Base-by-base conservation (phyloP, 2,329 filamentous ascomycete genomes). In the Penicillium verrucosum region DNA sequence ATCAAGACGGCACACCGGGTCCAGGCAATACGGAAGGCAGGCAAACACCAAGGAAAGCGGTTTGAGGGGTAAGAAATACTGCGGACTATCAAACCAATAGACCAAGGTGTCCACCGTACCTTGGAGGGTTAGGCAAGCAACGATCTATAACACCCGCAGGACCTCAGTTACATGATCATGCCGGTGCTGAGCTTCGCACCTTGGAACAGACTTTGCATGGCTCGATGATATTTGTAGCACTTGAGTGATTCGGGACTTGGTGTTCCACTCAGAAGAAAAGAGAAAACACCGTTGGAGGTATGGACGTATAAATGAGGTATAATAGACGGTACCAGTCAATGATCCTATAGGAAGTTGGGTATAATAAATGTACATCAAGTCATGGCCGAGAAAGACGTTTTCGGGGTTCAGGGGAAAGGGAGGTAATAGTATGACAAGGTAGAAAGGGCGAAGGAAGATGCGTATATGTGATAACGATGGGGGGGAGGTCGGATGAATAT, bases 341-440 rank as follows among this genome's bases (percentile, higher is more conserved):
- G 51, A 40, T 54, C 34, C 34, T 55, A 55, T 44, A 27, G 43
- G 27, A 42, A 55, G 25, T 54, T 52, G 63, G 63, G 63, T 65
- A 65, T 65, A 61, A 57, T 59, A 58, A 56, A 54, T 64, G 57
- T 65, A 62, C 63, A 56, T 65, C 47, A 65, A 60, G 62, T 65
- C 62, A 61, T 65, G 56, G 49, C 54, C 23, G 36, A 56, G 32
- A 27, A 42, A 55, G 18, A 51, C 16, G 16, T 34, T 21, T 34
- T 51, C 21, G 10, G 32, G 40, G 25, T 30, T 16, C 16, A n/a
- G n/a, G 12, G 21, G 16, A 7, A 14, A 42, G 25, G 18, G 14
- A 11, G 10, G 42, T 23, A 14, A 42, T 54, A 29, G 21, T 53
- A 29, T 44, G 12, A 18, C 29, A 47, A 21, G 49, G 30, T 37